Conservation (phyloP, 2,329 filamentous ascomycete genomes). For the Botrytis paeoniae region DNA sequence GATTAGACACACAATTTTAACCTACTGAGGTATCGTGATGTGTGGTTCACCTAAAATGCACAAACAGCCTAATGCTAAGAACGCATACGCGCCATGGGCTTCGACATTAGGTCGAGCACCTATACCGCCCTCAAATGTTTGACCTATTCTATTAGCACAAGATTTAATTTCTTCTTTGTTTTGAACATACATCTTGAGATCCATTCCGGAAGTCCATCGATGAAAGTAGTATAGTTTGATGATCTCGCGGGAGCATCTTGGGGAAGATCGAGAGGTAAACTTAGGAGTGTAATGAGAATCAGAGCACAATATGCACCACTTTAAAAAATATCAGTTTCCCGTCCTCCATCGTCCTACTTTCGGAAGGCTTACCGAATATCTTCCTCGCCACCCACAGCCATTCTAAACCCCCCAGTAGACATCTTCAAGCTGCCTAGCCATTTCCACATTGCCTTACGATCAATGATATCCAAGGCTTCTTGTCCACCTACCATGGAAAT, state of each 20-base stretch:
- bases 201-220: constrained; percentile 74
- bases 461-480: constrained; percentile 70
- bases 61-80: constrained; percentile 87
- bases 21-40: constrained; percentile 68
- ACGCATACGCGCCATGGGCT: constrained; percentile 95
- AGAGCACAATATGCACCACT: constrained; percentile 91
- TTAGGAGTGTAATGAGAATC: constrained; percentile 77
- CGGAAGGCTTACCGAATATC: constrained; percentile 69
- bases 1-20: constrained; percentile 23
- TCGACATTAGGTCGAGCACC: constrained; percentile 81
- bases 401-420: constrained; percentile 81
- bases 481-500: constrained; percentile 75
- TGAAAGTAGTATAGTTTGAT: constrained; percentile 62
- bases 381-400: constrained; percentile 83
- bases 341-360: not conserved
- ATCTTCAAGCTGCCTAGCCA: constrained; percentile 89
- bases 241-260: constrained; percentile 65
- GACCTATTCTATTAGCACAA: constrained; percentile 51
- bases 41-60: constrained; percentile 80
- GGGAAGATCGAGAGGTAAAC: constrained; percentile 77
- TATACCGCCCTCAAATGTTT: constrained; percentile 94
- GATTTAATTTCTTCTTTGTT: not conserved
- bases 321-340: constrained; percentile 29
- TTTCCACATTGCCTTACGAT: constrained; percentile 83
- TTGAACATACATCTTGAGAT: constrained; percentile 68